Percentiles rank a stretch among this genome's conserved stretches.
Conservation (phyloP, 2,329 filamentous ascomycete genomes). For the Escovopsis sp. region DNA sequence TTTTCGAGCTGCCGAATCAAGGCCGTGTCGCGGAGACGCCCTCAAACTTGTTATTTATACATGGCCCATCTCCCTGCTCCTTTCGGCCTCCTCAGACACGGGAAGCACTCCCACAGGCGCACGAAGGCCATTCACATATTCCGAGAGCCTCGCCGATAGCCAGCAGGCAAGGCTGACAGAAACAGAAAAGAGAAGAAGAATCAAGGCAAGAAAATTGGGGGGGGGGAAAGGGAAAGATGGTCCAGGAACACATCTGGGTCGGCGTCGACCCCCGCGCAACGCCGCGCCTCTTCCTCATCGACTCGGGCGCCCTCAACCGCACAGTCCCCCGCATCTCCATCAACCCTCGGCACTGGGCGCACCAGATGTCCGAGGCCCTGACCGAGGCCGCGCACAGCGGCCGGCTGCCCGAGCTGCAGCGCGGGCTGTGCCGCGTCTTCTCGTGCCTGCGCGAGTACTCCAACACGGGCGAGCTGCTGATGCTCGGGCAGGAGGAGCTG, state of each 20-base stretch:
- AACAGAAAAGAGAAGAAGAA: too few species aligned
- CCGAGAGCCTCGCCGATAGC: too few species aligned
- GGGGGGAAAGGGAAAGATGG: too few species aligned
- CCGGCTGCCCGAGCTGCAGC: neutral
- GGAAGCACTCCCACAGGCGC: too few species aligned
- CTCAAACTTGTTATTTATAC: too few species aligned
- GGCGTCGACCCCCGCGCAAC: neutral
- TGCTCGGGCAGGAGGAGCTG: neutral
- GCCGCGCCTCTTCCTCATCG: neutral
- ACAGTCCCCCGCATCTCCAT: neutral
- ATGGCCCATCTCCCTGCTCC: too few species aligned
- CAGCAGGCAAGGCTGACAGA: too few species aligned
- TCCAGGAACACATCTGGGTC: neutral
- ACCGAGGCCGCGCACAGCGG: neutral
- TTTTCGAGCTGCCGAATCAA: too few species aligned
- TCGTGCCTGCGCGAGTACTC: slow-evolving; percentile 2
- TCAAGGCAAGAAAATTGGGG: too few species aligned
- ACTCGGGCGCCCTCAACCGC: neutral
- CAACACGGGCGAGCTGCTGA: neutral
- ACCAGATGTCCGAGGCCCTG: neutral
- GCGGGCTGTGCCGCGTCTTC: neutral
- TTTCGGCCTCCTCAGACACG: too few species aligned
- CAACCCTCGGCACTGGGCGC: neutral
- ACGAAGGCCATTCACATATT: too few species aligned
- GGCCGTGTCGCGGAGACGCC: too few species aligned